These are phyloP conservation scores for Xylariomycetidae sp. DNA, from an alignment of 2,329 filamentous ascomycete species.

Conservation along the genomic window DNA sequence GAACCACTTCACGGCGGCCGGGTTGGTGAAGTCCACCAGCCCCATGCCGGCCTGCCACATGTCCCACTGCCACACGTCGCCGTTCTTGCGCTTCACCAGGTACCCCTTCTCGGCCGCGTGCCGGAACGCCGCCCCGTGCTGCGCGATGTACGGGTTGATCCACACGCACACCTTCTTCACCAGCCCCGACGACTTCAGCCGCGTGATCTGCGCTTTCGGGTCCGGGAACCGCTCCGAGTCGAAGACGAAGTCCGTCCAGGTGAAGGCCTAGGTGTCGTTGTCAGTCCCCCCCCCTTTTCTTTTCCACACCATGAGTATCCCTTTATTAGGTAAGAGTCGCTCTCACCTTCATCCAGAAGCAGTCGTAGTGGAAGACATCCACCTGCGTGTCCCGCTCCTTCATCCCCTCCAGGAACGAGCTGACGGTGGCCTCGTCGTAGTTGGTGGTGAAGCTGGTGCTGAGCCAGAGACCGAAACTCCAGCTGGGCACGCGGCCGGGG, in stretches of 20 bases:
- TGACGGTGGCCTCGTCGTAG: conserved; percentile 65
- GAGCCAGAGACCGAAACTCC: conserved; percentile 73
- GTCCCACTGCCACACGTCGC: conserved; percentile 70
- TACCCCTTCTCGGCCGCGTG: conserved; percentile 61
- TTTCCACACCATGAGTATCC: too few relatives aligned
- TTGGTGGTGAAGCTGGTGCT: conserved; percentile 71
- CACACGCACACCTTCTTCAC: conserved; percentile 64
- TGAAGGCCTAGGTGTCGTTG: conserved; percentile 45
- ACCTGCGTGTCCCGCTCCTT: conserved; percentile 57
- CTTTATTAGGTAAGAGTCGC: too few relatives aligned
- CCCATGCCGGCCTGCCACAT: conserved; percentile 74
- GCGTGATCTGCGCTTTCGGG: conserved; percentile 55
- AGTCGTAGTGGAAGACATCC: conserved; percentile 71
- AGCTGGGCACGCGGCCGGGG: conserved; percentile 59
- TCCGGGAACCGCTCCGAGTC: conserved; percentile 64
- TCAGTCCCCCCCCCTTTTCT: too few relatives aligned
- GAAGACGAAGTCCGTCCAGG: conserved; percentile 71
- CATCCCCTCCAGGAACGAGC: conserved; percentile 64
- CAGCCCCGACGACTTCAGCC: conserved; percentile 57
- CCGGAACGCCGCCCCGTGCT: conserved; percentile 60
- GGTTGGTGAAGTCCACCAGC: conserved; percentile 69
- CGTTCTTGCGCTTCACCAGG: conserved; percentile 62
- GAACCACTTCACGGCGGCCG: conserved; percentile 61
- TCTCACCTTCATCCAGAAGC: conserved; percentile 64
- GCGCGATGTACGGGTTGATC: conserved; percentile 71